Base-by-base conservation (phyloP, 208 protist genomes). In the Crithidia brevicula region DNA sequence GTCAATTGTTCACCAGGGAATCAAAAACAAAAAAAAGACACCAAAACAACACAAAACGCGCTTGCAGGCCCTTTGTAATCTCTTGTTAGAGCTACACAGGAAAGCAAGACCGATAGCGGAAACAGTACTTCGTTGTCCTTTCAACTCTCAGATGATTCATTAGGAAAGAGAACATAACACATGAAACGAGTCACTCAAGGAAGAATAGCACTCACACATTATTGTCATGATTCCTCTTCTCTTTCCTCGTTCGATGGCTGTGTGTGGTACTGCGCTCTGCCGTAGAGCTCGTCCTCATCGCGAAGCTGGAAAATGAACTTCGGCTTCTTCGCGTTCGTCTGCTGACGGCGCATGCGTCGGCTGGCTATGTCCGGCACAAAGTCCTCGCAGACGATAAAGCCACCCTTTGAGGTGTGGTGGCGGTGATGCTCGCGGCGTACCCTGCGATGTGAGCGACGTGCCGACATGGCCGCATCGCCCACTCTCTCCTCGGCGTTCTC, bases 351-450 rank as follows among this genome's bases (percentile, higher is more conserved):
- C 34, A 18, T 18, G 6, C 53, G 53, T 15, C 33, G 34, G 16
- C 34, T 45, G 7, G 53, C 34, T 34, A 59, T 4, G 53, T 45
- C 34, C 1, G 34, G 53, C 33, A 59, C 53, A 28, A 59, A 59
- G 53, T 45, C 34, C 34, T 59, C 13, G 16, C 30, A 45, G 7
- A 45, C 34, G 6, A 45, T 45, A 28, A 45, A 59, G 10, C 34
- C 18, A 20, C 53, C 34, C 53, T 59, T 59, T 3, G 4, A 16
- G 16, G 20, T 40, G 53, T 45, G 34, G 20, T 45, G 34, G 53
- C 53, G 53, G 34, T 59, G 53, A 34, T 40, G 53, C 20, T 59
- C 30, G 0, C 53, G 33, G 9, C 28, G 30, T 18, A 45, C 53
- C 16, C 16, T 59, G 1, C 16, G 28, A 10, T 6, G 4, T 22